Evolutionary conservation across 108 stramenopile genomes (phyloP).

Genomic region (Cyclotella baltica): DNA sequence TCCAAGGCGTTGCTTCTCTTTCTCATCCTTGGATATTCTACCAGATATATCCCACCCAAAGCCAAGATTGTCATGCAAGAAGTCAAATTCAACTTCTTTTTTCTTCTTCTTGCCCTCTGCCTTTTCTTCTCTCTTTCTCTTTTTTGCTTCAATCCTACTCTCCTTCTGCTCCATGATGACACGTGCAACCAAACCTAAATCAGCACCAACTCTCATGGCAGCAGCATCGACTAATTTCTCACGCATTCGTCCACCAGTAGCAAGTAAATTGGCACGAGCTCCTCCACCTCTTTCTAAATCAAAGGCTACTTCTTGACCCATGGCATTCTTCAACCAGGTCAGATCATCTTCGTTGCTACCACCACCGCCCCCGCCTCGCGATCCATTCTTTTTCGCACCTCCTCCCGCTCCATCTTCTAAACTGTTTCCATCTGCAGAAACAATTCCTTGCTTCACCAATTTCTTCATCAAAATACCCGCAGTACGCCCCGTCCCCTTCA

Average conservation of each 20-base stretch:
- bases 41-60: constrained; percentile 41
- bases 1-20: constrained; percentile 42
- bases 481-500: constrained; percentile 91
- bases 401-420: constrained; percentile 43
- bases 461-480: constrained; percentile 80
- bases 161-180: constrained; percentile 58
- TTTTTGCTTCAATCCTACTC: constrained; percentile 45
- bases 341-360: constrained; percentile 60
- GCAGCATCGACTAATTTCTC: constrained; percentile 86
- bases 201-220: constrained; percentile 78
- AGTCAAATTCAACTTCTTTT: constrained; percentile 42
- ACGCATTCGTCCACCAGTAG: constrained; percentile 60
- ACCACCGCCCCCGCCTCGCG: constrained; percentile 24
- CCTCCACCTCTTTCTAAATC: constrained; percentile 90
- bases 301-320: constrained; percentile 87
- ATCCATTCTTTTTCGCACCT: constrained; percentile 45
- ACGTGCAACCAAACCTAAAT: constrained; percentile 62
- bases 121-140: constrained; percentile 43
- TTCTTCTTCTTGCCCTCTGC: constrained; percentile 36
- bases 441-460: constrained; percentile 74
- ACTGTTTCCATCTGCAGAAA: constrained; percentile 53
- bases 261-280: constrained; percentile 80
- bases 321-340: constrained; percentile 88
- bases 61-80: constrained; percentile 84
- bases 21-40: constrained; percentile 54